Conservation (phyloP, 1,139 yeast species). For the Protomyces lactucae-debilis region DNA sequence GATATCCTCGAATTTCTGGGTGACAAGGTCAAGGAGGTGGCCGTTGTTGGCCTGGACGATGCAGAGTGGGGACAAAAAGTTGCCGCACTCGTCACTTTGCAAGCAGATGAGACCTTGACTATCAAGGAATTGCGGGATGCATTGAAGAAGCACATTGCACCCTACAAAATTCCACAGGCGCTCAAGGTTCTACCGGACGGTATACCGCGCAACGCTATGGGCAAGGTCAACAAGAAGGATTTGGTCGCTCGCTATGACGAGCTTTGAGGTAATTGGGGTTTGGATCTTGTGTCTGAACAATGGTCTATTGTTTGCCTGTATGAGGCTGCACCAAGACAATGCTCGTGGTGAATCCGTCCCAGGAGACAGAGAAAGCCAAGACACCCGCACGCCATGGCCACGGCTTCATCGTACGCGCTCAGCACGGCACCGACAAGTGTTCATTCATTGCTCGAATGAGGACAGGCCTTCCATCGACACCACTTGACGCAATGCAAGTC, state of each 20-base stretch:
- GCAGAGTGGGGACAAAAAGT: conserved; percentile 42
- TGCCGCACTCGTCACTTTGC: conserved; percentile 37
- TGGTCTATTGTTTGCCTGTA: too few relatives aligned
- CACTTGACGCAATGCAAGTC: too few relatives aligned
- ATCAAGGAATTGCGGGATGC: conserved; percentile 35
- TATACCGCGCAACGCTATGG: conserved; percentile 41
- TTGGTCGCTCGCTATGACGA: conserved; percentile 34
- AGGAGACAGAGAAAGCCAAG: too few relatives aligned
- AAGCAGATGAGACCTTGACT: conserved; percentile 28
- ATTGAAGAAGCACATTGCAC: conserved; percentile 36
- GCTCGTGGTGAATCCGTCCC: too few relatives aligned
- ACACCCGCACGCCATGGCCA: too few relatives aligned
- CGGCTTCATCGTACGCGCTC: too few relatives aligned
- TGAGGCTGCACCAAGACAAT: too few relatives aligned
- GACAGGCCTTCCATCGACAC: too few relatives aligned
- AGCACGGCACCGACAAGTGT: too few relatives aligned
- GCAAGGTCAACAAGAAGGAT: conserved; percentile 40
- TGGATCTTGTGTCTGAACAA: too few relatives aligned
- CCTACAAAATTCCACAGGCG: conserved; percentile 39
- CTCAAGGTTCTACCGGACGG: conserved; percentile 28
- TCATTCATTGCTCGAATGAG: too few relatives aligned
- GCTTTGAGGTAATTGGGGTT: too few relatives aligned
- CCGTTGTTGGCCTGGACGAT: conserved; percentile 40
- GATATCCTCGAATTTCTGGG: conserved; percentile 36
- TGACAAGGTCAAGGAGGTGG: conserved; percentile 38